Evolutionary conservation across 2,329 filamentous ascomycete genomes (phyloP).

Genomic region (Geosmithia putterillii): DNA sequence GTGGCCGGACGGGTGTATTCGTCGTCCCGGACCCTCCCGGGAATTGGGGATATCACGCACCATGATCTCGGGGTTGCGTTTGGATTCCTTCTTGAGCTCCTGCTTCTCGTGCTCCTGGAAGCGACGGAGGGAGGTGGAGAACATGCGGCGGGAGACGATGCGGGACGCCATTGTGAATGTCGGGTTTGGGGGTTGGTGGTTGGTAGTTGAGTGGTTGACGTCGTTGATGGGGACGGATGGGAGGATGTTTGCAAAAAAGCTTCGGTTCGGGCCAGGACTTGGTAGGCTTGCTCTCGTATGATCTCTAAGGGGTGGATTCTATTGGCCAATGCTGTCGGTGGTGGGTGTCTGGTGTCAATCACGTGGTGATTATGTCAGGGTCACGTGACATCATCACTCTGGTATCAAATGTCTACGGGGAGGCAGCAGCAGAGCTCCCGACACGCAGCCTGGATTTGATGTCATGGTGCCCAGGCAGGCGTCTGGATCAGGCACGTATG

Average conservation of each 20-base stretch:
- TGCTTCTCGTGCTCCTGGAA: slow-evolving; percentile 27
- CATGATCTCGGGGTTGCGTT: slow-evolving; percentile 36
- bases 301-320: slow-evolving; percentile 10
- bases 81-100: slow-evolving; percentile 43
- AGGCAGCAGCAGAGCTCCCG: too few relatives aligned
- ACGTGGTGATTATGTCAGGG: too few relatives aligned
- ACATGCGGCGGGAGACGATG: slow-evolving; percentile 38
- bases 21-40: background rate
- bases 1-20: background rate
- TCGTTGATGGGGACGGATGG: background rate
- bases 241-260: background rate
- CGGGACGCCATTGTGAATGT: slow-evolving; percentile 39
- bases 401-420: too few relatives aligned
- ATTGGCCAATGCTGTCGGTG: slow-evolving; percentile 6
- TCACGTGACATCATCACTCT: too few relatives aligned
- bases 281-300: too few relatives aligned
- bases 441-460: too few relatives aligned
- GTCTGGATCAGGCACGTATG: too few relatives aligned
- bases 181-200: slow-evolving; percentile 7
- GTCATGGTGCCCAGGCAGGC: too few relatives aligned
- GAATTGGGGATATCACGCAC: slow-evolving; percentile 24
- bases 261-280: slow-evolving; percentile 4
- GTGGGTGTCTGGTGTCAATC: too few relatives aligned
- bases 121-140: slow-evolving; percentile 41
- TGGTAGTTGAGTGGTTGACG: slow-evolving; percentile 1